A percentile compares a stretch with the other conserved stretches of the same genome.
phyloP scores from a whole-genome alignment of 805 yeast species.

The Myxozyma neglecta region DNA sequence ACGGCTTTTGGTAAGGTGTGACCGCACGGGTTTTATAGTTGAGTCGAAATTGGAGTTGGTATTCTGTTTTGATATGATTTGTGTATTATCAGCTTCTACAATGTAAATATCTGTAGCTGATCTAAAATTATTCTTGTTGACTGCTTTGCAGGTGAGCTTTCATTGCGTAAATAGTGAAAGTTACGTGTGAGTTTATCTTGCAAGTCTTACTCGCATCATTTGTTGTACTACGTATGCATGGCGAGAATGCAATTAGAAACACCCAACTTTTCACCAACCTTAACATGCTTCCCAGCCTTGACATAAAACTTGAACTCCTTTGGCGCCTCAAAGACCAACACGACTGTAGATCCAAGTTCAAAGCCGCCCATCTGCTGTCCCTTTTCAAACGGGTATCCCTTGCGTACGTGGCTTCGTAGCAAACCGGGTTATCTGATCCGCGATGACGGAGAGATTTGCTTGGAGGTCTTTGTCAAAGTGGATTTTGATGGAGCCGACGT shows the following conservation, averaged over 20 bases:
- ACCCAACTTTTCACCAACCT: constrained; percentile 72
- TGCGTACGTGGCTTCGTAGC: constrained; percentile 90
- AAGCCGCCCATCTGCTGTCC: constrained; percentile 98
- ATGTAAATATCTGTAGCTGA: no score
- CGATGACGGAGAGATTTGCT: constrained; percentile 62
- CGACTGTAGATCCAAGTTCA: constrained; percentile 94
- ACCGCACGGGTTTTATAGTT: no score
- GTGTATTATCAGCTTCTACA: no score
- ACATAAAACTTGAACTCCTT: constrained; percentile 68
- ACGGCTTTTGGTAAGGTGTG: no score
- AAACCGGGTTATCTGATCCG: constrained; percentile 55
- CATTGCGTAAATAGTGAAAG: no score
- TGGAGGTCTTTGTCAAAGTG: constrained; percentile 87
- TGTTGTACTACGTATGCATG: no score
- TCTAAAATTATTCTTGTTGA: no score
- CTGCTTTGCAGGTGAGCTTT: no score
- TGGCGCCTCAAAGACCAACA: constrained; percentile 95
- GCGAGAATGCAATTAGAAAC: background rate
- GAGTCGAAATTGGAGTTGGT: no score
- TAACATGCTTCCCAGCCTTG: constrained; percentile 68
- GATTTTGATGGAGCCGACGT: constrained; percentile 90
- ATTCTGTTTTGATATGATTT: no score
- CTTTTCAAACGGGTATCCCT: constrained; percentile 84
- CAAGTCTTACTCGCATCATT: no score
- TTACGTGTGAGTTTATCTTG: no score